Evolutionary conservation across 164 flowering plant species (phyloP), one percentile per base, ranked within the genome.

Genomic region (Kingdonia uniflora): DNA sequence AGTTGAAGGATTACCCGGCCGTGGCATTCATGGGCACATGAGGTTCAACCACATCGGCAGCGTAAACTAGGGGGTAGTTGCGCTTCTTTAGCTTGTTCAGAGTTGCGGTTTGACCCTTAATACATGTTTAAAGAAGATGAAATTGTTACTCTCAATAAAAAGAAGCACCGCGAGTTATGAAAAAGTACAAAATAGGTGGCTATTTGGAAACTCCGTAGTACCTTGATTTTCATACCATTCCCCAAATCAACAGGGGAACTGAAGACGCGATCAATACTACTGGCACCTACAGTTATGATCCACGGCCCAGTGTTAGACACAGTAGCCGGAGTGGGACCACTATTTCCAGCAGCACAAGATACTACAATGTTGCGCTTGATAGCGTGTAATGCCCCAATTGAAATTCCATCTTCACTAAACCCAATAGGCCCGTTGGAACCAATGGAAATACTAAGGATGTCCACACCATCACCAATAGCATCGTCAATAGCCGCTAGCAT

Each of bases 401-500:
- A 83, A 5, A 87, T 76, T 5, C 72, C 74, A 53, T 91, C 98
- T 0, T 57, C n/a, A 0, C 47, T 5, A 46, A 61, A 76, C 5
- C 62, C 42, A 2, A 35, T 6, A 0, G 77, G 71, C 1, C 57
- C 12, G 0, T 4, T 5, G 1, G 74, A 48, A 4, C 86, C 98
- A 19, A 91, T 85, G 23, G 98, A 91, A 19, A 85, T 67, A 69
- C 95, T 87, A 14, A 91, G 22, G 0, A 88, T 76, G 23, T 87
- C 68, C 6, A 90, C 96, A 2, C 97, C 97, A 38, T 90, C 96
- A 0, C 51, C 78, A 15, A 90, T 70, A 29, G 96, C 98, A 20
- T 87, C 94, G 37, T 91, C 97, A 0, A 91, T 70, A 20, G 87
- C 98, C 0, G 92, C 92, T 1, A 91, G 63, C 90, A 91, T 87